Base-by-base conservation (phyloP, 75 land plant genomes). In the Sequoiadendron giganteum region DNA sequence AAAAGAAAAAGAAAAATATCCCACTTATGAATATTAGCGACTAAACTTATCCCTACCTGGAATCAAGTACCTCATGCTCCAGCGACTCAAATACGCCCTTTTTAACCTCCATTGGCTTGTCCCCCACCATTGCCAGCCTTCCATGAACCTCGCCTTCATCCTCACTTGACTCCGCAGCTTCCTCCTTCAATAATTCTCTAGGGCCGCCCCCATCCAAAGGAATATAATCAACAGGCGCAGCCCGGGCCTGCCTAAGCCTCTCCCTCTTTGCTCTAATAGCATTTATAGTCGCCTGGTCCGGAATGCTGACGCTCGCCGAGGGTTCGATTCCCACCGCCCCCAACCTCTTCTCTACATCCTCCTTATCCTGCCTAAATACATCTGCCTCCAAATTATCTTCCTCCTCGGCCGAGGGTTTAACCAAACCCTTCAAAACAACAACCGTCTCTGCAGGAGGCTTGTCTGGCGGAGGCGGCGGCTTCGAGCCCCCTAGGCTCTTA, bases 141-240 rank as follows among this genome's bases (percentile, higher is more conserved):
- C 93, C 94, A 34, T 88, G 95, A 79, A 92, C 87, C 85, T 97
- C 99, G 0, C 86, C 92, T 61, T 97, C 99, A 77, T 98, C 99
- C 55, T 95, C 99, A 85, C 96, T 95, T 79, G 95, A 90, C 32
- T 90, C 95, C 38, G 83, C 94, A 5, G 86, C 90, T 14, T 80
- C 92, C 36, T 89, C 87, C 65, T 70, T 85, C 18, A 49, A 81
- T 5, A 84, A 47, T 42, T 91, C 93, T 13, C 93, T 92, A 85
- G 88, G 86, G 56, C 89, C 90, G 56, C 96, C 93, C 21, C 86
- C 88, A 79, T 92, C 96, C 86, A 98, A 83, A 8, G 99, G 90
- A 21, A 98, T 97, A 87, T 92, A 98, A 89, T 98, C 99, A n/a
- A 97, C 99, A 21, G 99, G 97, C 0, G 90, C 89, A 5, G 91